Evolutionary conservation across 129 eudicot species (phyloP).

Genomic region (Lonicera japonica): DNA sequence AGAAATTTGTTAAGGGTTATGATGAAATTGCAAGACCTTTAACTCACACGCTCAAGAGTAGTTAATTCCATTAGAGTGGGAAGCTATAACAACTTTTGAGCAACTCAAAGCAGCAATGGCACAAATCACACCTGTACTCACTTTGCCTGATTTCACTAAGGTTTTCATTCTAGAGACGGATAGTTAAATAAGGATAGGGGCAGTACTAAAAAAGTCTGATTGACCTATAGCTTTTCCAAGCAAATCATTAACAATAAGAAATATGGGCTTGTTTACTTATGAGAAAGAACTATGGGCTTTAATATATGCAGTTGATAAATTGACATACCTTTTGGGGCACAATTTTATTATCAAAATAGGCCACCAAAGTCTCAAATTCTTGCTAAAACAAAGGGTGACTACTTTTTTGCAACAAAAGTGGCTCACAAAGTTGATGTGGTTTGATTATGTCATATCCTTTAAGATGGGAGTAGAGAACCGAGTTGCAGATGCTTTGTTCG

Average conservation of each 20-base stretch:
- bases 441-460: background rate
- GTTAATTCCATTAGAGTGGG: background rate
- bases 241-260: background rate
- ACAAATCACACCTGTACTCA: background rate
- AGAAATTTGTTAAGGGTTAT: background rate
- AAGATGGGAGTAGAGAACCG: background rate
- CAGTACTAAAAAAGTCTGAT: background rate
- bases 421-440: background rate
- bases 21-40: background rate
- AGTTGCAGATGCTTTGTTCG: background rate
- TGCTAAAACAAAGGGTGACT: background rate
- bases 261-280: background rate
- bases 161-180: background rate
- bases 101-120: background rate
- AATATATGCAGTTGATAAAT: background rate
- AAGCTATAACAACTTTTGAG: background rate
- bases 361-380: too few relatives aligned
- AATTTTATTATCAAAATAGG: background rate
- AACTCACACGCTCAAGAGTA: background rate
- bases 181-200: background rate
- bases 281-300: too few relatives aligned
- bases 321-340: background rate
- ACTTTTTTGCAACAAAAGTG: background rate
- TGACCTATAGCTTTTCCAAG: background rate
- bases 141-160: background rate